Conservation (phyloP, 176 grass and related monocot genomes). For the Oryza australiensis region DNA sequence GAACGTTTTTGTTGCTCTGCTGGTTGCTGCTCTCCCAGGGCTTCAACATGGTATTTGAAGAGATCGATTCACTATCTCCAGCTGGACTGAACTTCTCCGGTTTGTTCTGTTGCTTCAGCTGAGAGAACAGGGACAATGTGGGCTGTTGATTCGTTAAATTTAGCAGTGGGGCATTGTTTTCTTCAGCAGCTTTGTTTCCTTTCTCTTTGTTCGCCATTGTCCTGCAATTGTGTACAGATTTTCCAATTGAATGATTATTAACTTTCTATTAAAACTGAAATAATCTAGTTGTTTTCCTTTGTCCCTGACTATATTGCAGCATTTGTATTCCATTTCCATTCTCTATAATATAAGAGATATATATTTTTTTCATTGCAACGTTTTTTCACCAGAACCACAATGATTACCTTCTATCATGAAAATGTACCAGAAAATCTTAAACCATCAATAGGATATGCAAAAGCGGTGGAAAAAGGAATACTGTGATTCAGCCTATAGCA, state of each 20-base stretch:
- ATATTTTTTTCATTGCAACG: background rate
- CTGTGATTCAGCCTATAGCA: background rate
- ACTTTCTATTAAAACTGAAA: background rate
- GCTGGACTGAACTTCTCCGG: conserved; percentile 27
- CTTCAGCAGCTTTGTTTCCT: conserved; percentile 38
- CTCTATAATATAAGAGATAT: background rate
- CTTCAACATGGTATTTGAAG: conserved; percentile 46
- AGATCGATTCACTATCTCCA: conserved; percentile 28
- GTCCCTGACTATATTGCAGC: background rate
- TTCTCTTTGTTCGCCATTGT: conserved; percentile 53
- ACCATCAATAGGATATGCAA: background rate
- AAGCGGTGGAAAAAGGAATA: background rate
- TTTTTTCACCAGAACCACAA: background rate
- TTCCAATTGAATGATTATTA: background rate
- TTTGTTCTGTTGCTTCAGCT: conserved; percentile 48
- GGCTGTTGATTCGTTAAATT: conserved; percentile 33
- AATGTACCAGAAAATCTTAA: background rate
- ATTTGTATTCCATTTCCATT: background rate
- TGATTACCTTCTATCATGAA: background rate
- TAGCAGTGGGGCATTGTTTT: conserved; percentile 29
- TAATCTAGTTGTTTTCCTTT: background rate
- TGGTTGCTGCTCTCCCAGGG: conserved; percentile 50
- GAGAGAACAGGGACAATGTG: conserved; percentile 46
- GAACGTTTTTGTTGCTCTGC: conserved; percentile 42
- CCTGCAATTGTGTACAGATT: conserved; percentile 45